Conservation (phyloP, 106 monocot genomes). For the Acanthochlamys bracteata region DNA sequence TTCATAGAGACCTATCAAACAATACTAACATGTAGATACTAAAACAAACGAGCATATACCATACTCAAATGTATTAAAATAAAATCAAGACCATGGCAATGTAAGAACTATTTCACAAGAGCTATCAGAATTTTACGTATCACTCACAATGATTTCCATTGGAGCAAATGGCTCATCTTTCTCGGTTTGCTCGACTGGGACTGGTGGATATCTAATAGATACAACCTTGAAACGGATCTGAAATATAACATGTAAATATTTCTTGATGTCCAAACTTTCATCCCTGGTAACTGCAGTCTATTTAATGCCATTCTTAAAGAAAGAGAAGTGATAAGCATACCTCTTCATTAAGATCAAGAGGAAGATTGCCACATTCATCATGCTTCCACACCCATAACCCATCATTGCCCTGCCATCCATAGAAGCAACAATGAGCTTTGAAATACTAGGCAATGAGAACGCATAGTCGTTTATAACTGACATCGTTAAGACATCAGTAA, state of each 20-base stretch:
- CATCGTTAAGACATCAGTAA: no score
- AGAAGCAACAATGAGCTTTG: no score
- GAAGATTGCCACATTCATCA: slow-evolving; percentile 18
- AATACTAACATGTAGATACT: no score
- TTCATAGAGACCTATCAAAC: no score
- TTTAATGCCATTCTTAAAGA: background rate
- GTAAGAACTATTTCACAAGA: no score
- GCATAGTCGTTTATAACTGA: background rate
- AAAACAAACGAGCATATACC: no score
- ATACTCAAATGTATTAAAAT: no score
- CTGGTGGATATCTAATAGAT: slow-evolving; percentile 63
- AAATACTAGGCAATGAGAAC: background rate
- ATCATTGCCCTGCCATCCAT: slow-evolving; percentile 26
- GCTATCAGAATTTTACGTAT: no score
- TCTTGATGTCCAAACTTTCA: background rate
- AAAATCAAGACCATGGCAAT: no score
- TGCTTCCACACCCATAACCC: slow-evolving; percentile 69
- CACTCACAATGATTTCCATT: slow-evolving; percentile 81
- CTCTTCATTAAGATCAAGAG: slow-evolving; percentile 70
- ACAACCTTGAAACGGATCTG: slow-evolving; percentile 71
- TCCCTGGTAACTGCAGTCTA: no score
- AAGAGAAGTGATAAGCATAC: slow-evolving; percentile 19
- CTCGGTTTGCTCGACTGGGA: slow-evolving; percentile 61
- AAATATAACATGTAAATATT: background rate
- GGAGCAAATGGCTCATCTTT: slow-evolving; percentile 73